Evolutionary conservation across 2,329 filamentous ascomycete genomes (phyloP), one percentile per base, ranked within the genome.

Genomic region (Alternaria solani): DNA sequence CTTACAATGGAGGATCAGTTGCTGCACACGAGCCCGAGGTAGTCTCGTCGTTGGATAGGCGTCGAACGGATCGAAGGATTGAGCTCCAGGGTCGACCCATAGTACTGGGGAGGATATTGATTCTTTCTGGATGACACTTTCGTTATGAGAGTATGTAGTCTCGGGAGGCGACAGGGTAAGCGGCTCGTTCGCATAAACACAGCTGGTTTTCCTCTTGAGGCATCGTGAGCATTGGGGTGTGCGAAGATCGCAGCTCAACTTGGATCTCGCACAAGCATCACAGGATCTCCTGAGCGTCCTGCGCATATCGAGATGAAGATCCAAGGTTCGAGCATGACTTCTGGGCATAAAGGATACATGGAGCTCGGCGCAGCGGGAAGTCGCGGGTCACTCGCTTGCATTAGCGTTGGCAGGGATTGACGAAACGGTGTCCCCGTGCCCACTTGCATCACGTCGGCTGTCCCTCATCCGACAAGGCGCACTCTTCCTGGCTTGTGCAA

Each of bases 281-380:
- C 86, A 88, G 8, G 86, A 87, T 64, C 86, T 77, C 43, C 86
- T 84, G 57, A 88, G 84, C n/a, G 84, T 86, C 64, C 76, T 78
- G 70, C 82, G 84, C 85, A 87, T 87, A 59, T 34, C 65, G 59
- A 51, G 32, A 23, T 49, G 23, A 12, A 25, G 9, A 36, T 36
- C 46, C 20, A 20, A 49, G 32, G 46, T 38, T 49, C 9, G n/a
- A 36, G 32, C 46, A 49, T 49, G 46, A 49, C 46, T 36, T 49
- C 34, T 49, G 30, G 36, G 20, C 30, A 25, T 49, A 30, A n/a
- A 23, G 46, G 34, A 18, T 20, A 25, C 32, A 49, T 12, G 30
- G 32, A 34, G 46, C 30, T 12, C 46, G 14, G 30, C 20, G 46
- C 16, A 49, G 32, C 46, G 46, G 46, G 16, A 49, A 49, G 46